phyloP scores from a whole-genome alignment of 129 eudicot species.

The Artemisia tridentata region DNA sequence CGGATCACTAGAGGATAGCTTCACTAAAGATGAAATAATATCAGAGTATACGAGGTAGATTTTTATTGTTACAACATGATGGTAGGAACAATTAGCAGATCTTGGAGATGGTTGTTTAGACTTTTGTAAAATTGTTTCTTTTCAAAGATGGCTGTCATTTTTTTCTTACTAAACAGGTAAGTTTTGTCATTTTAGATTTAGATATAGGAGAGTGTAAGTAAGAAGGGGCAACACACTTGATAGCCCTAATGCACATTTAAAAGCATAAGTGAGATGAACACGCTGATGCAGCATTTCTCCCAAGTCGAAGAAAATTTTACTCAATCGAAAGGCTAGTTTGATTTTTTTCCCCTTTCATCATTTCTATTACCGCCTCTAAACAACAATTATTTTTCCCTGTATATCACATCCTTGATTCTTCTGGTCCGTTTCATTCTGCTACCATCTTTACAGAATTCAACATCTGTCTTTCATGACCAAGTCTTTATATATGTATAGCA shows the following conservation, averaged over 20 bases:
- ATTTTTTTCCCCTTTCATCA: too few species aligned
- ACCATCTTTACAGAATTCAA: too few species aligned
- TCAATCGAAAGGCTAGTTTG: too few species aligned
- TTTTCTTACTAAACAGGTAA: neutral
- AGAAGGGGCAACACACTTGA: slow-evolving; percentile 10
- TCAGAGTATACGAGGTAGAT: slow-evolving; percentile 91
- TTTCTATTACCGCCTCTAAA: too few species aligned
- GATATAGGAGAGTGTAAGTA: slow-evolving; percentile 2
- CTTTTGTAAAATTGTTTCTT: neutral
- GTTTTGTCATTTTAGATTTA: slow-evolving; percentile 10
- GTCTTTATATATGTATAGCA: too few species aligned
- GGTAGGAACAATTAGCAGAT: too few species aligned
- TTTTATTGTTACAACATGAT: neutral
- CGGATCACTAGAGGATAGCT: slow-evolving; percentile 96
- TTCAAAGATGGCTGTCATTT: neutral
- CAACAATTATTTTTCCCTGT: too few species aligned
- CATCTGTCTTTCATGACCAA: too few species aligned
- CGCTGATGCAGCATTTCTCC: neutral
- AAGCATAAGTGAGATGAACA: neutral
- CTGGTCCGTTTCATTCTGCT: too few species aligned
- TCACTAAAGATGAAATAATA: slow-evolving; percentile 91
- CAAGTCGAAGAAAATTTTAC: too few species aligned
- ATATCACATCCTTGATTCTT: too few species aligned
- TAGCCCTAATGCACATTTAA: neutral
- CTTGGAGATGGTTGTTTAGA: slow-evolving; percentile 11